Conservation (phyloP, 1,139 yeast species). For the Magnusiomyces suaveolens region DNA sequence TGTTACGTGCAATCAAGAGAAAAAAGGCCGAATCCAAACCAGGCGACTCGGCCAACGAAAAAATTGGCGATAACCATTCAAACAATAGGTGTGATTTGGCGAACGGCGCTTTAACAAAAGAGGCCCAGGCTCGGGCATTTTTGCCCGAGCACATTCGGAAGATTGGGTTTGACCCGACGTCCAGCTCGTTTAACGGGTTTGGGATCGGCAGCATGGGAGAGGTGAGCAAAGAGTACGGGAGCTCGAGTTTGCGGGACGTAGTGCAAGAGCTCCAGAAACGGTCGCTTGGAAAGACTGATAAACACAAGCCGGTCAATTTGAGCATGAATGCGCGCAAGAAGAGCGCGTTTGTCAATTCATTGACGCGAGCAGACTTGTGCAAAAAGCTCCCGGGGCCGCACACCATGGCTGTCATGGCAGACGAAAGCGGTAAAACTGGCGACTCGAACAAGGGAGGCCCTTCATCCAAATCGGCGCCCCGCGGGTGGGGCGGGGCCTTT, state of each 20-base stretch:
- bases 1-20: neutral
- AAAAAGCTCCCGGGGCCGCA: neutral
- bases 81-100: neutral
- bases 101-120: neutral
- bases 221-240: too few relatives aligned
- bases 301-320: neutral
- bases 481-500: constrained; percentile 1
- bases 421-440: too few relatives aligned
- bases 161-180: constrained; percentile 31
- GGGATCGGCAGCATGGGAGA: too few relatives aligned
- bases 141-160: constrained; percentile 26
- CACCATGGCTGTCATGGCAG: neutral
- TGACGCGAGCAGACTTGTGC: neutral
- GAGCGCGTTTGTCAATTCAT: neutral
- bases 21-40: neutral
- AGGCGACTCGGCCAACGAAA: neutral
- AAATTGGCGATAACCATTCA: too few relatives aligned
- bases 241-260: neutral
- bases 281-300: neutral
- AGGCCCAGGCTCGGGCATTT: constrained; percentile 13
- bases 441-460: too few relatives aligned
- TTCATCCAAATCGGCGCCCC: neutral
- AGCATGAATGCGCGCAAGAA: neutral
- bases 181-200: neutral
- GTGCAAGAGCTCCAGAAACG: neutral